Conservation (phyloP, 1,284 basidiomycete genomes). For the Sporisorium exsertum region DNA sequence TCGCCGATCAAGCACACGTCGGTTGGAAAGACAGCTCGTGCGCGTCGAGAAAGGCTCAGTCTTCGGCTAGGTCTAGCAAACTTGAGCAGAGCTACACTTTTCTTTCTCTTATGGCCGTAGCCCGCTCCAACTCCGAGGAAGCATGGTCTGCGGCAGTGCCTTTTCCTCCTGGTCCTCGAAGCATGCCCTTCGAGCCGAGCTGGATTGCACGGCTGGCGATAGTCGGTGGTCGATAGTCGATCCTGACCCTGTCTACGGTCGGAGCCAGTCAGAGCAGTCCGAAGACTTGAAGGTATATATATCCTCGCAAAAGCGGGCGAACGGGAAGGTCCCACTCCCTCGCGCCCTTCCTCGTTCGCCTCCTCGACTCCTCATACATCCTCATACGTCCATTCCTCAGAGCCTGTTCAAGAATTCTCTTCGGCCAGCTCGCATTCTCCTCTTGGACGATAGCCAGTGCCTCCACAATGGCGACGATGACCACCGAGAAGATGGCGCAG, state of each 20-base stretch:
- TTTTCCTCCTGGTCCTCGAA: neutral
- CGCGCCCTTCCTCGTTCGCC: neutral
- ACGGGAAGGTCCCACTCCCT: neutral
- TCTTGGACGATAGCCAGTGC: conserved; percentile 1
- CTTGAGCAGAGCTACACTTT: neutral
- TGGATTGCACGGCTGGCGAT: neutral
- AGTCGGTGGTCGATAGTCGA: neutral
- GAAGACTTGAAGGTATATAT: neutral
- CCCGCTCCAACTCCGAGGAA: conserved; percentile 11
- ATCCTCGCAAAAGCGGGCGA: neutral
- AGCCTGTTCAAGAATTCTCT: neutral
- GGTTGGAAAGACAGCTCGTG: no score
- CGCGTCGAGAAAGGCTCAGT: conserved; percentile 3
- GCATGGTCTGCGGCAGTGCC: neutral
- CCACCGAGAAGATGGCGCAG: conserved; percentile 31
- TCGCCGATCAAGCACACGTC: neutral
- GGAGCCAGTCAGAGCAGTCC: neutral
- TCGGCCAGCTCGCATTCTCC: neutral
- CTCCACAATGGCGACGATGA: conserved; percentile 16
- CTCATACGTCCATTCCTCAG: neutral
- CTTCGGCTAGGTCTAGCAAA: conserved; percentile 16
- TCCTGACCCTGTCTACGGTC: no score
- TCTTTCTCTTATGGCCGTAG: neutral
- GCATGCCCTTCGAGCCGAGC: neutral
- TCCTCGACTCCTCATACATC: neutral